These are phyloP conservation scores for Saccharomycopsis hybrid DNA, from an alignment of 1,139 yeast species.

Conservation along the genomic window DNA sequence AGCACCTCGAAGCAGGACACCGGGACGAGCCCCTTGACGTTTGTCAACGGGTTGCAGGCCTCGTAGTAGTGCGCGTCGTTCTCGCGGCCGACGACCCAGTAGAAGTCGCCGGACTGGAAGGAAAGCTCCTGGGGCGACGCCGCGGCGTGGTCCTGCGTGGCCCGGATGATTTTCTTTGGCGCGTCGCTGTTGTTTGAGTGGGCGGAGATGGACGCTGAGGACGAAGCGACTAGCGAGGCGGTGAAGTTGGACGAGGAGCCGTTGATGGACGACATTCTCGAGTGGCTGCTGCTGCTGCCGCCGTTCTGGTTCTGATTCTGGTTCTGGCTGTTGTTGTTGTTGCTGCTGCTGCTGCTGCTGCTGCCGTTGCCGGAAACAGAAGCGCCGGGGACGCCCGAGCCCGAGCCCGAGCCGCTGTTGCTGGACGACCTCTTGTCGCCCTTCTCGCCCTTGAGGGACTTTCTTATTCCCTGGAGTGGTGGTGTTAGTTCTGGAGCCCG, in stretches of 20 bases:
- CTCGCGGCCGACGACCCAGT: constrained; percentile 67
- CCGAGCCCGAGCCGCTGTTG: too few relatives aligned
- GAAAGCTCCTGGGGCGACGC: constrained; percentile 79
- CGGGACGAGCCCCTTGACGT: constrained; percentile 82
- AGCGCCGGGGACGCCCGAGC: too few relatives aligned
- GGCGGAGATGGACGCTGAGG: constrained; percentile 11
- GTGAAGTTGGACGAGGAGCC: constrained; percentile 12
- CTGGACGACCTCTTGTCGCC: constrained; percentile 13
- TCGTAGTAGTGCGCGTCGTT: constrained; percentile 73
- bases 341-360: too few relatives aligned
- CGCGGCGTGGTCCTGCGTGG: constrained; percentile 69
- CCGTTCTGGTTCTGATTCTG: too few relatives aligned
- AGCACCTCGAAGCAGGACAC: constrained; percentile 71
- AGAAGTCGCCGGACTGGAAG: constrained; percentile 79
- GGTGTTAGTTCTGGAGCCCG: not conserved
- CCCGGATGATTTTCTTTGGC: constrained; percentile 81
- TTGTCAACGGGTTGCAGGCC: constrained; percentile 81
- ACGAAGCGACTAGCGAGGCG: constrained; percentile 16
- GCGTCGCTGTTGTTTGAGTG: constrained; percentile 21
- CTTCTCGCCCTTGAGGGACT: constrained; percentile 20
- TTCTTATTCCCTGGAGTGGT: constrained; percentile 15
- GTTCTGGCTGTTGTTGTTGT: too few relatives aligned
- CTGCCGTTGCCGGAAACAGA: too few relatives aligned
- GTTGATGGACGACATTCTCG: constrained; percentile 16
- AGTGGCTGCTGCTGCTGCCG: constrained; percentile 10